Evolutionary conservation across 768 basidiomycete species (phyloP).

Genomic region (Boletus tomentosulus): DNA sequence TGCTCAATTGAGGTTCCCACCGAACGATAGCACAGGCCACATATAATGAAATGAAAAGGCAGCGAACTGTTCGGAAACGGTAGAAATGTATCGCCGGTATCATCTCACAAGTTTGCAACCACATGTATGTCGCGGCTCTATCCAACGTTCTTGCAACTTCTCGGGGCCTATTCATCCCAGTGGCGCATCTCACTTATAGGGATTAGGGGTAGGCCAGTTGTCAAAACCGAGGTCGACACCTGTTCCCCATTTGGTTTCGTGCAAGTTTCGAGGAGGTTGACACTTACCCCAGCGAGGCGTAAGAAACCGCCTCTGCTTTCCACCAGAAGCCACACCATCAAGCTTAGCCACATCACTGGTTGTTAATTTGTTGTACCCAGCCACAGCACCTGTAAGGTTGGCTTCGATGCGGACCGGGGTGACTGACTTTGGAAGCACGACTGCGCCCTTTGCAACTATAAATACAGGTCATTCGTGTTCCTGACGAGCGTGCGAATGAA

Average conservation of each 20-base stretch:
- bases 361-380: slow-evolving; percentile 43
- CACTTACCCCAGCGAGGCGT: slow-evolving; percentile 68
- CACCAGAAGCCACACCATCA: slow-evolving; percentile 51
- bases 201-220: slow-evolving; percentile 42
- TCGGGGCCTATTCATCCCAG: not conserved
- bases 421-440: slow-evolving; percentile 76
- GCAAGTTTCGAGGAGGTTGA: not conserved
- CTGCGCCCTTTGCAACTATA: slow-evolving; percentile 58
- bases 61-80: not conserved
- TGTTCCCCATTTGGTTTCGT: slow-evolving; percentile 24
- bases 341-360: slow-evolving; percentile 50
- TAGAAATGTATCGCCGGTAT: not conserved
- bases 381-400: slow-evolving; percentile 51
- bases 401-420: slow-evolving; percentile 62
- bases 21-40: not conserved
- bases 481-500: slow-evolving; percentile 5
- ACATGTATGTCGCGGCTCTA: not conserved
- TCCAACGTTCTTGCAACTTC: not conserved
- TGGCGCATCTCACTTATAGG: slow-evolving; percentile 2
- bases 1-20: not conserved
- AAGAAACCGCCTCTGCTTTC: slow-evolving; percentile 68
- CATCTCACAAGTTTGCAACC: not conserved
- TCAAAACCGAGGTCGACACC: slow-evolving; percentile 68
- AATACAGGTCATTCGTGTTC: not conserved
- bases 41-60: not conserved